phyloP scores from a whole-genome alignment of 2,329 filamentous ascomycete species.

The Diplodia mutila region DNA sequence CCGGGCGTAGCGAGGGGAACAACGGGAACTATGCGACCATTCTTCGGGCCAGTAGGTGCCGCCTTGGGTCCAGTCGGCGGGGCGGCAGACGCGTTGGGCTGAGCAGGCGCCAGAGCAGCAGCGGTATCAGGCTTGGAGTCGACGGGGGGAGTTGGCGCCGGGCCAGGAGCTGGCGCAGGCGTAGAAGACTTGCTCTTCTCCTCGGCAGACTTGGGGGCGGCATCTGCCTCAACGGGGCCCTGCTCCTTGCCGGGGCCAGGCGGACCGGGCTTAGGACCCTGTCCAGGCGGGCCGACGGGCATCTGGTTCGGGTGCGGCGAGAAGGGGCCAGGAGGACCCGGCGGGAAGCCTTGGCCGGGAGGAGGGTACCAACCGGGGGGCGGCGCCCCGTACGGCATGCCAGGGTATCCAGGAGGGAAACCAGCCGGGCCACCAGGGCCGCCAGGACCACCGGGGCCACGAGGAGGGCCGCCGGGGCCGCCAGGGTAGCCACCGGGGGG shows the following conservation, averaged over 20 bases:
- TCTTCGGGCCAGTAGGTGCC: conserved; percentile 49
- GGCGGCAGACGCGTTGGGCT: conserved; percentile 42
- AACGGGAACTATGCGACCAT: conserved; percentile 64
- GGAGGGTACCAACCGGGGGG: conserved; percentile 79
- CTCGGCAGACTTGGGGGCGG: conserved; percentile 55
- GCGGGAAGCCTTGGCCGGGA: conserved; percentile 72
- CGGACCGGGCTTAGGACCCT: conserved; percentile 40
- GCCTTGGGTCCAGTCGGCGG: conserved; percentile 40
- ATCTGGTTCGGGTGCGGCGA: conserved; percentile 60
- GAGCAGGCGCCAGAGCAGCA: conserved; percentile 58
- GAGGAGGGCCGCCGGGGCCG: conserved; percentile 39
- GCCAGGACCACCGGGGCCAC: conserved; percentile 35
- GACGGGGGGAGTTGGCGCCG: conserved; percentile 60
- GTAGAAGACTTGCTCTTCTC: conserved; percentile 54
- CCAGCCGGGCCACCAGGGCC: conserved; percentile 42
- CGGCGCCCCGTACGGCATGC: conserved; percentile 77
- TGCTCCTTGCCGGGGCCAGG: conserved; percentile 33
- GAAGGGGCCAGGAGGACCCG: conserved; percentile 66
- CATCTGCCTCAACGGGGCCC: conserved; percentile 50
- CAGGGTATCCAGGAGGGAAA: conserved; percentile 69
- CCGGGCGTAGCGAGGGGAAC: conserved; percentile 62
- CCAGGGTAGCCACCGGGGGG: conserved; percentile 51
- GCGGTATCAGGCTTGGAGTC: conserved; percentile 70
- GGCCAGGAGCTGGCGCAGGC: conserved; percentile 45
- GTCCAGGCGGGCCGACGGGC: conserved; percentile 61